phyloP scores from a whole-genome alignment of 805 yeast species.

The Wickerhamomyces chambardii region DNA sequence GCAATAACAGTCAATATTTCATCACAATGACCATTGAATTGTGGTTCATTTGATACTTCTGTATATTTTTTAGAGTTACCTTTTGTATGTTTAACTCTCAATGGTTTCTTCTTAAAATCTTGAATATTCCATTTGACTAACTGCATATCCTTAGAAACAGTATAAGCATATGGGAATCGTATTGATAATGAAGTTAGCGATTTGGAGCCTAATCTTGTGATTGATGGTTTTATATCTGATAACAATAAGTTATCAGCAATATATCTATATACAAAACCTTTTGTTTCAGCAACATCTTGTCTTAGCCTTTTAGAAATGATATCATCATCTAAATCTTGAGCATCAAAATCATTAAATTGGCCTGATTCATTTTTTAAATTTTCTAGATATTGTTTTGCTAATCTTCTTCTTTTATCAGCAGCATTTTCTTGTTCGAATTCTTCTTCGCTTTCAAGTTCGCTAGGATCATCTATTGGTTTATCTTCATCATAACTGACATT shows the following conservation, averaged over 20 bases:
- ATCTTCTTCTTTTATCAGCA: constrained; percentile 88
- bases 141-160: constrained; percentile 75
- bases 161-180: constrained; percentile 44
- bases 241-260: constrained; percentile 41
- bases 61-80: constrained; percentile 46
- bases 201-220: constrained; percentile 53
- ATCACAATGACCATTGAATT: constrained; percentile 65
- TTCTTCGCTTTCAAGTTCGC: constrained; percentile 54
- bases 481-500: constrained; percentile 24
- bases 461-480: constrained; percentile 24
- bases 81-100: constrained; percentile 50
- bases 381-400: constrained; percentile 88
- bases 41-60: constrained; percentile 32
- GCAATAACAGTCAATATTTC: constrained; percentile 75
- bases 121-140: constrained; percentile 74
- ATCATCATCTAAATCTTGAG: constrained; percentile 85
- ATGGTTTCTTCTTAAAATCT: constrained; percentile 47
- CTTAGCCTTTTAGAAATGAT: constrained; percentile 72
- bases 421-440: constrained; percentile 71
- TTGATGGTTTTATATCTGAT: constrained; percentile 28
- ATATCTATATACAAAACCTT: constrained; percentile 73
- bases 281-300: constrained; percentile 83
- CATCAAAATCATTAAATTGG: constrained; percentile 54
- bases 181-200: constrained; percentile 39
- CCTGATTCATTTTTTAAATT: constrained; percentile 58